Percentiles rank a stretch among this genome's conserved stretches.
Evolutionary conservation across 1,284 basidiomycete genomes (phyloP).

Genomic region (Irpex lacteus): DNA sequence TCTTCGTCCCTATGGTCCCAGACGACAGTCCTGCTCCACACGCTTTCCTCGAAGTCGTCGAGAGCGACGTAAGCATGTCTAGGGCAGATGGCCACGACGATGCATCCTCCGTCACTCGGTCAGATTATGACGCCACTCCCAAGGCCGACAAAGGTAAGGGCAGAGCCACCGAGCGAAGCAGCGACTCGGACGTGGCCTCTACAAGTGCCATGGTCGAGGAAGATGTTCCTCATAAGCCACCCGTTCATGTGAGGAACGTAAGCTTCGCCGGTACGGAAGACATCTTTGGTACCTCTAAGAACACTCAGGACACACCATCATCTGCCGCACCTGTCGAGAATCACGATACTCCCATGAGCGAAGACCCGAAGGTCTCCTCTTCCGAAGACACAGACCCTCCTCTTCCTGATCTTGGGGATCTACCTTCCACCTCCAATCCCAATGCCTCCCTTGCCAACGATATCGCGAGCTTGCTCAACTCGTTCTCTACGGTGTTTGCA

Average conservation of each 20-base stretch:
- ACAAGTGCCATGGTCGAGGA: slow-evolving; percentile 53
- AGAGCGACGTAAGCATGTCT: slow-evolving; percentile 40
- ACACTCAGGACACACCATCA: background rate
- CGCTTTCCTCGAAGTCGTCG: slow-evolving; percentile 62
- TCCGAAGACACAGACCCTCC: slow-evolving; percentile 47
- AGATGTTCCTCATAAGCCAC: slow-evolving; percentile 49
- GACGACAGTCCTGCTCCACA: slow-evolving; percentile 37
- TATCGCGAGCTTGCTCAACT: slow-evolving; percentile 55
- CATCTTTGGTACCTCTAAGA: slow-evolving; percentile 16
- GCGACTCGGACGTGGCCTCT: slow-evolving; percentile 29
- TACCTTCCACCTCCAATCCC: slow-evolving; percentile 30
- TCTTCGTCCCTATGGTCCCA: slow-evolving; percentile 17
- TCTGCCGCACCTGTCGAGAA: slow-evolving; percentile 8
- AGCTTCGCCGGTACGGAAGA: slow-evolving; percentile 17
- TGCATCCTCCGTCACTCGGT: slow-evolving; percentile 4
- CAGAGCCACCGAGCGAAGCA: background rate
- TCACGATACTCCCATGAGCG: slow-evolving; percentile 16
- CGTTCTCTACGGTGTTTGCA: slow-evolving; percentile 49
- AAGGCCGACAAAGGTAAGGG: slow-evolving; percentile 10
- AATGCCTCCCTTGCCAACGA: slow-evolving; percentile 58
- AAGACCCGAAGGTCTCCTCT: slow-evolving; percentile 16
- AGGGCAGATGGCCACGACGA: slow-evolving; percentile 26
- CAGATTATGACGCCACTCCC: slow-evolving; percentile 4
- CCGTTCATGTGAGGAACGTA: slow-evolving; percentile 50
- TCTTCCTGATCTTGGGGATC: slow-evolving; percentile 45